Evolutionary conservation across 2,329 filamentous ascomycete species (phyloP), one percentile per base, ranked within the genome.

Genomic region (Phialemoniopsis sp.): DNA sequence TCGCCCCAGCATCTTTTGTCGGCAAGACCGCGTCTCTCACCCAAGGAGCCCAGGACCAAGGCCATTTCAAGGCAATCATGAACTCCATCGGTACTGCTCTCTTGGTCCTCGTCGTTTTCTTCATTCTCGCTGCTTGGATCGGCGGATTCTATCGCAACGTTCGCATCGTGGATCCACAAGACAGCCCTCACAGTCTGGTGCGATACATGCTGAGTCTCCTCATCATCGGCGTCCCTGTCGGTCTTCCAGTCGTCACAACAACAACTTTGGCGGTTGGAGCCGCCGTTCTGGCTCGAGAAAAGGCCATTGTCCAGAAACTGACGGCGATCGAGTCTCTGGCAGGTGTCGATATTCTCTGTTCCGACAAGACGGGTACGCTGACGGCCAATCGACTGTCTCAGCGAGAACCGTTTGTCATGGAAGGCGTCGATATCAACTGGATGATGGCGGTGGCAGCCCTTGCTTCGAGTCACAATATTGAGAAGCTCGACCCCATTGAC

Each of bases 401-500:
- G 56, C 82, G 84, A 59, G 85, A 88, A 58, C 85, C 85, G 14
- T 88, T 82, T 64, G 82, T 87, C 43, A 78, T 82, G 45, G 84
- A 87, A 62, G 85, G 84, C 53, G 78, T 87, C 58, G 83, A 87
- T 63, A 80, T 87, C 62, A 85, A 88, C 71, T 88, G 83, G 83
- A 87, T 88, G 83, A 87, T 88, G 84, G 83, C 84, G 48, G 84
- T 86, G 44, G 84, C 85, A 43, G 84, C 84, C 45, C 76, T 88
- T 40, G 85, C 84, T 42, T 87, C 83, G 38, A 87, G 84, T 46
- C 84, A 88, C 72, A 88, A 87, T 68, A 73, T 87, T 66, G 85
- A 85, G 68, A 85, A 83, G 45, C 76, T 88, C 46, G 85, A 88
- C 59, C 84, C 84, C 45, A 88, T 88, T 54, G 84, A 88, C 69